phyloP scores from a whole-genome alignment of 2,329 filamentous ascomycete species.

The Ophiosphaerella narmari region DNA sequence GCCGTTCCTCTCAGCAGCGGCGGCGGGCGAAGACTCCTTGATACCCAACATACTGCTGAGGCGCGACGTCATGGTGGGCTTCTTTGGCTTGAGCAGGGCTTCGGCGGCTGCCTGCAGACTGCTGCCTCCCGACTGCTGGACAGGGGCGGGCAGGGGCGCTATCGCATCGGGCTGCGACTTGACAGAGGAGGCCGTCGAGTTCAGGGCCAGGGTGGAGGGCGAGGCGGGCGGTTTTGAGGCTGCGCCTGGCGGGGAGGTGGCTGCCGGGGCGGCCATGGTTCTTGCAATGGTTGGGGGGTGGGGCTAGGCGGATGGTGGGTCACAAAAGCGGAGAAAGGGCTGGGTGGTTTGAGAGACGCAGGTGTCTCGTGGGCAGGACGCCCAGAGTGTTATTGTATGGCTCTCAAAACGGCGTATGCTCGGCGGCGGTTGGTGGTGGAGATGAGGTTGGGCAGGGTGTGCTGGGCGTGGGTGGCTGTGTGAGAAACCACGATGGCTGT shows the following conservation, averaged over 20 bases:
- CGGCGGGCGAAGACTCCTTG: slow-evolving; percentile 31
- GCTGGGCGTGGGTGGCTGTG: slow-evolving; percentile 30
- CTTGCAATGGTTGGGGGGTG: slow-evolving; percentile 12
- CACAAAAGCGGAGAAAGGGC: slow-evolving; percentile 8
- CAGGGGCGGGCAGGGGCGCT: slow-evolving; percentile 31
- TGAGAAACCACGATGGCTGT: slow-evolving; percentile 39
- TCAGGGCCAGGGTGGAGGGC: slow-evolving; percentile 39
- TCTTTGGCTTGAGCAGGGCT: slow-evolving; percentile 41
- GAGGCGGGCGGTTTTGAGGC: slow-evolving; percentile 31
- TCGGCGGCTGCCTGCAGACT: slow-evolving; percentile 39
- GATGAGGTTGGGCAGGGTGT: slow-evolving; percentile 33
- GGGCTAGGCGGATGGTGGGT: slow-evolving; percentile 23
- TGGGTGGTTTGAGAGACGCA: slow-evolving; percentile 36
- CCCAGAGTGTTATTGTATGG: slow-evolving; percentile 42
- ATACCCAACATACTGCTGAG: slow-evolving; percentile 49
- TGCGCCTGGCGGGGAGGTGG: slow-evolving; percentile 30
- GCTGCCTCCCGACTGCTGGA: slow-evolving; percentile 30
- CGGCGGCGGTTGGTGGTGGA: slow-evolving; percentile 33
- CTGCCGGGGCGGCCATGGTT: slow-evolving; percentile 42
- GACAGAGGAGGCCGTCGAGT: slow-evolving; percentile 45
- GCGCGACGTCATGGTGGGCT: slow-evolving; percentile 50
- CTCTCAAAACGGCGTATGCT: slow-evolving; percentile 44
- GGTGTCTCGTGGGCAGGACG: slow-evolving; percentile 48
- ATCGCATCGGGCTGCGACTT: slow-evolving; percentile 44
- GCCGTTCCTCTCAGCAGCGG: slow-evolving; percentile 31